phyloP scores from a whole-genome alignment of 495 filamentous ascomycete genomes.

The Letharia lupina region DNA sequence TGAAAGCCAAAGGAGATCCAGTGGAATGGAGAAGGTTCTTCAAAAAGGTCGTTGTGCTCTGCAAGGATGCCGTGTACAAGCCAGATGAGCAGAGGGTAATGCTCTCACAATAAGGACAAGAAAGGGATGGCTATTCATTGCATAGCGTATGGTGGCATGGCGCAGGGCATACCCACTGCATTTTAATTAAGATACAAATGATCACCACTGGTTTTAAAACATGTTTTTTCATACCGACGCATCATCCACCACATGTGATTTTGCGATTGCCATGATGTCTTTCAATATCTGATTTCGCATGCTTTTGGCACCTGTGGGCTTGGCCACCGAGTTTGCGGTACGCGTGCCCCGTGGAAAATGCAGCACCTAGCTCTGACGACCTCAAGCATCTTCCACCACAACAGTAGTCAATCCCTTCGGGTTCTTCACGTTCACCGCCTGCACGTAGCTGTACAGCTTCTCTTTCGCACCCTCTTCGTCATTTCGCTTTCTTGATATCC shows the following conservation, averaged over 20 bases:
- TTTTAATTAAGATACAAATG: background rate
- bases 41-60: slow-evolving; percentile 78
- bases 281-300: background rate
- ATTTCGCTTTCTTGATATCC: slow-evolving; percentile 99
- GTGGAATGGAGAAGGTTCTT: slow-evolving; percentile 96
- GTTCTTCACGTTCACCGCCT: slow-evolving; percentile 99
- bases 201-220: background rate
- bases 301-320: background rate
- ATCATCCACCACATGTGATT: background rate
- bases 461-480: slow-evolving; percentile 98
- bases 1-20: slow-evolving; percentile 93
- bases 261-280: background rate
- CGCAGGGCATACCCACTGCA: slow-evolving; percentile 3
- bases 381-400: slow-evolving; percentile 52
- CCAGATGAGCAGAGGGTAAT: slow-evolving; percentile 32
- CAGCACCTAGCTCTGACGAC: background rate
- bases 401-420: slow-evolving; percentile 91
- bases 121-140: background rate
- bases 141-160: background rate
- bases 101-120: slow-evolving; percentile 10
- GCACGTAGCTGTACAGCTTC: slow-evolving; percentile 97
- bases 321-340: background rate
- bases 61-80: slow-evolving; percentile 67
- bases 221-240: background rate
- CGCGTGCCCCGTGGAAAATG: background rate